Percentiles rank a stretch among this genome's conserved stretches.
Conservation (phyloP, 2,329 filamentous ascomycete species). For the Niveomyces coronatus region DNA sequence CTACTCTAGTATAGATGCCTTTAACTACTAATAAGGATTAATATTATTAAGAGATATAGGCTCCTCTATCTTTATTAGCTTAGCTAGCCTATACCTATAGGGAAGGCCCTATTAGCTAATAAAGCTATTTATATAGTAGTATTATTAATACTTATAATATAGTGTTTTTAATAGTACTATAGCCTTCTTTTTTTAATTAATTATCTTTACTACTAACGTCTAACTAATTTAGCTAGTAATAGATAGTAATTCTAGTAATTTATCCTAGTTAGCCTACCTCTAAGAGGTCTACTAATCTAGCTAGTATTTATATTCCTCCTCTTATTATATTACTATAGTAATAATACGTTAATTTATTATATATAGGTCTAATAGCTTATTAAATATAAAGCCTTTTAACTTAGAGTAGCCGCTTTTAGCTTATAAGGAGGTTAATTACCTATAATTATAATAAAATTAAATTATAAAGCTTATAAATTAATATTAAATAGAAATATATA, state of each 20-base stretch:
- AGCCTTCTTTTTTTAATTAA: not conserved
- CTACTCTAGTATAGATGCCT: not conserved
- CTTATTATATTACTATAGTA: not conserved
- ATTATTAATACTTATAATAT: not conserved
- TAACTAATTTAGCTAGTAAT: not conserved
- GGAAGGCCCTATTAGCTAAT: not conserved
- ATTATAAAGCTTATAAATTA: not conserved
- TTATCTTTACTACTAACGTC: not conserved
- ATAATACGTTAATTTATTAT: not conserved
- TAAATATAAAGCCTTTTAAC: not conserved
- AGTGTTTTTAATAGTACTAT: not conserved
- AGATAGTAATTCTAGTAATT: not conserved
- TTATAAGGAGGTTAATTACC: not conserved
- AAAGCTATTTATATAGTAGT: too few relatives aligned
- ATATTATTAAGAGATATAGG: not conserved
- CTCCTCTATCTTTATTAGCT: not conserved
- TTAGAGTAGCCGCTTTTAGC: not conserved
- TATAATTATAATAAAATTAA: not conserved
- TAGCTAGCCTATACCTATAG: not conserved
- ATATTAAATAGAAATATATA: not conserved
- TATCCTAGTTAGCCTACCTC: not conserved
- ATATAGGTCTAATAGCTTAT: not conserved
- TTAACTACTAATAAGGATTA: not conserved
- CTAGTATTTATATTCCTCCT: not conserved
- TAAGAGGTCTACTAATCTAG: not conserved